Conservation (phyloP, 1,284 basidiomycete species). For the Ganoderma meredithae region DNA sequence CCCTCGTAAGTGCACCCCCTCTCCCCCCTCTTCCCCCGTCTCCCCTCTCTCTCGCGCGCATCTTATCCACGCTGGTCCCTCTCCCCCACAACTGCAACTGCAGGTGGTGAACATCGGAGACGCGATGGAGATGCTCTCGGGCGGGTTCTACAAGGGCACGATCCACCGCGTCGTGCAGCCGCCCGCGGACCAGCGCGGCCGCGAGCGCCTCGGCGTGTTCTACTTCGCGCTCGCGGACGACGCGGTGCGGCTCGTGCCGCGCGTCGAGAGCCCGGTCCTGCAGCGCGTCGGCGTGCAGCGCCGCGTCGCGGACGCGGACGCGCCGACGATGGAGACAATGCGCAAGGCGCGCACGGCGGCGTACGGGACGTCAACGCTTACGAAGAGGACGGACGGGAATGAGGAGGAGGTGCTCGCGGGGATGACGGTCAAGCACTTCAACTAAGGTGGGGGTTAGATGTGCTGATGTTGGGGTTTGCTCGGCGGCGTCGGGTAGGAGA, state of each 20-base stretch:
- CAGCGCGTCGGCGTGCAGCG: slow-evolving; percentile 43
- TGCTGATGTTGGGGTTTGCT: background rate
- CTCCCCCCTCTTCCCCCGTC: background rate
- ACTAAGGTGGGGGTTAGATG: slow-evolving; percentile 25
- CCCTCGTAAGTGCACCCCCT: slow-evolving; percentile 48
- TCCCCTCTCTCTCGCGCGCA: background rate
- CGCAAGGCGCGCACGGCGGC: slow-evolving; percentile 47
- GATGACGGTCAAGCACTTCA: slow-evolving; percentile 45
- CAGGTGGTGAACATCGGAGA: slow-evolving; percentile 54
- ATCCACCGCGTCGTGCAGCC: slow-evolving; percentile 55
- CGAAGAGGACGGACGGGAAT: slow-evolving; percentile 38
- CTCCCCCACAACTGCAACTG: background rate
- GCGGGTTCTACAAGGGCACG: slow-evolving; percentile 52
- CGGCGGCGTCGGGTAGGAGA: background rate
- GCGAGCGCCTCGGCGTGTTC: slow-evolving; percentile 50
- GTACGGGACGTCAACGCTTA: slow-evolving; percentile 43
- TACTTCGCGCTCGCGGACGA: slow-evolving; percentile 50
- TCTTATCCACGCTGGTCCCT: background rate
- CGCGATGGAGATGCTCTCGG: slow-evolving; percentile 51
- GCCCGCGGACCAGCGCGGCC: slow-evolving; percentile 53
- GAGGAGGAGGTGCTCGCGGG: slow-evolving; percentile 46
- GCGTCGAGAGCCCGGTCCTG: slow-evolving; percentile 42
- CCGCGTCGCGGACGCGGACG: slow-evolving; percentile 42
- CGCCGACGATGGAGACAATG: slow-evolving; percentile 50
- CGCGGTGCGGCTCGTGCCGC: slow-evolving; percentile 39